Conservation (phyloP, 495 filamentous ascomycete species). For the Aspergillus taichungensis region DNA sequence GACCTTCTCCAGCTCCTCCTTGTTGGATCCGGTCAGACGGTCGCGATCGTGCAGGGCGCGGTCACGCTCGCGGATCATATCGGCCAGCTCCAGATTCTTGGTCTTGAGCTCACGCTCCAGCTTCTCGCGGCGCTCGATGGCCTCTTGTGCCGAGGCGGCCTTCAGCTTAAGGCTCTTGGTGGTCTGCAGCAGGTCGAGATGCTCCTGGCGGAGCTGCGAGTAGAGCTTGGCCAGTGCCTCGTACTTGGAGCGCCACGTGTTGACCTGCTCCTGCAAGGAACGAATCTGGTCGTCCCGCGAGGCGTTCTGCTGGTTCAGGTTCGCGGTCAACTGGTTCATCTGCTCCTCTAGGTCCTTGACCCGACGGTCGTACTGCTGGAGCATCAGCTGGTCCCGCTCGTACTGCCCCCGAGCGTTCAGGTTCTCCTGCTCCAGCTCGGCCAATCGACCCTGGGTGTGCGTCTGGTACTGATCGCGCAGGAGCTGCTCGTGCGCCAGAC, state of each 20-base stretch:
- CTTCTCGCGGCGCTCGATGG: conserved; percentile 89
- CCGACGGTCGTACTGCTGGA: conserved; percentile 90
- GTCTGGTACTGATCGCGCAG: conserved; percentile 78
- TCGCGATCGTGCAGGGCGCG: conserved; percentile 91
- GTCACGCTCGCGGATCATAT: conserved; percentile 97
- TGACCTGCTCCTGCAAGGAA: conserved; percentile 86
- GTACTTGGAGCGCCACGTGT: conserved; percentile 95
- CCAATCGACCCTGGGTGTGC: conserved; percentile 87
- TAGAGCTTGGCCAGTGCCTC: conserved; percentile 95
- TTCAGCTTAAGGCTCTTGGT: conserved; percentile 95
- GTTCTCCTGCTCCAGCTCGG: conserved; percentile 91
- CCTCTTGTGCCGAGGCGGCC: conserved; percentile 92
- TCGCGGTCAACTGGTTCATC: conserved; percentile 69
- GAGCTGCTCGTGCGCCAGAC: conserved; percentile 81
- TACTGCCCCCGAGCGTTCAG: conserved; percentile 91
- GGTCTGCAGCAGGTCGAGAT: conserved; percentile 87
- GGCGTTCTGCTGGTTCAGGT: conserved; percentile 71
- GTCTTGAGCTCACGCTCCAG: conserved; percentile 96
- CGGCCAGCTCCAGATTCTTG: conserved; percentile 94
- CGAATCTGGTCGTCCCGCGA: conserved; percentile 94
- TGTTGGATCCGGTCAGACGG: conserved; percentile 71
- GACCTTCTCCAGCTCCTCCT: conserved; percentile 90
- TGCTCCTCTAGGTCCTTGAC: conserved; percentile 90
- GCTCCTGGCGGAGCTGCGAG: conserved; percentile 89
- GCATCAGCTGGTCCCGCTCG: conserved; percentile 90